These are phyloP conservation scores for Pseudophaeomoniella oleicola DNA, from an alignment of 2,329 filamentous ascomycete genomes.

Conservation along the genomic window DNA sequence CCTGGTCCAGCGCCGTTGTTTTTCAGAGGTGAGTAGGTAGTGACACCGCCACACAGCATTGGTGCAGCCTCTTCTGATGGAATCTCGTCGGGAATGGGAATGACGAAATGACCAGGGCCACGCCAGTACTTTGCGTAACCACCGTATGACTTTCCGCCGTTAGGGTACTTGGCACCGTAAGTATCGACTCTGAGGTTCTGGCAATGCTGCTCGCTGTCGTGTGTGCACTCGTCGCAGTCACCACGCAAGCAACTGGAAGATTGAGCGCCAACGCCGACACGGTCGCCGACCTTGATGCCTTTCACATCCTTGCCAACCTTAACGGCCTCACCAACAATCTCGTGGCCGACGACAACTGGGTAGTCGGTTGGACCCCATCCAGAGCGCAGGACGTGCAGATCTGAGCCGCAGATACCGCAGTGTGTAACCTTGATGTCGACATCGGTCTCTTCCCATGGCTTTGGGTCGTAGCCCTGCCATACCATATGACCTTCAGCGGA, in stretches of 20 bases:
- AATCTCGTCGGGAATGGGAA: slow-evolving; percentile 39
- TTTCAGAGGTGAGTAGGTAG: slow-evolving; percentile 54
- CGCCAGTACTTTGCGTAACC: slow-evolving; percentile 45
- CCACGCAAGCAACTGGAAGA: slow-evolving; percentile 35
- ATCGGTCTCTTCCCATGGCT: slow-evolving; percentile 42
- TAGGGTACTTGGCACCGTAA: slow-evolving; percentile 42
- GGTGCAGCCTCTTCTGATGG: slow-evolving; percentile 43
- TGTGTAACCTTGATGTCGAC: slow-evolving; percentile 52
- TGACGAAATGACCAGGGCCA: slow-evolving; percentile 42
- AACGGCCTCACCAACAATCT: slow-evolving; percentile 47
- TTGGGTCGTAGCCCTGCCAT: slow-evolving; percentile 20
- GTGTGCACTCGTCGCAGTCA: slow-evolving; percentile 32
- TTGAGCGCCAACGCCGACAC: slow-evolving; percentile 50
- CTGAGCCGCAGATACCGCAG: slow-evolving; percentile 52
- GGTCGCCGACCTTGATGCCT: slow-evolving; percentile 43
- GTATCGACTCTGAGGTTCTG: slow-evolving; percentile 35
- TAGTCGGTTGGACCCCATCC: slow-evolving; percentile 28
- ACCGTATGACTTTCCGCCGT: slow-evolving; percentile 52
- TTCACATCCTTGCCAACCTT: slow-evolving; percentile 33
- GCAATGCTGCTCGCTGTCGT: slow-evolving; percentile 27
- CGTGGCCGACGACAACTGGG: slow-evolving; percentile 45
- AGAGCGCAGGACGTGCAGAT: slow-evolving; percentile 43
- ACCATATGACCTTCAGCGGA: slow-evolving; percentile 33
- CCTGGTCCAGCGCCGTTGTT: slow-evolving; percentile 55
- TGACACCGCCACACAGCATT: slow-evolving; percentile 66